phyloP scores from a whole-genome alignment of 2,329 filamentous ascomycete species.

The Beauveria sp. region DNA sequence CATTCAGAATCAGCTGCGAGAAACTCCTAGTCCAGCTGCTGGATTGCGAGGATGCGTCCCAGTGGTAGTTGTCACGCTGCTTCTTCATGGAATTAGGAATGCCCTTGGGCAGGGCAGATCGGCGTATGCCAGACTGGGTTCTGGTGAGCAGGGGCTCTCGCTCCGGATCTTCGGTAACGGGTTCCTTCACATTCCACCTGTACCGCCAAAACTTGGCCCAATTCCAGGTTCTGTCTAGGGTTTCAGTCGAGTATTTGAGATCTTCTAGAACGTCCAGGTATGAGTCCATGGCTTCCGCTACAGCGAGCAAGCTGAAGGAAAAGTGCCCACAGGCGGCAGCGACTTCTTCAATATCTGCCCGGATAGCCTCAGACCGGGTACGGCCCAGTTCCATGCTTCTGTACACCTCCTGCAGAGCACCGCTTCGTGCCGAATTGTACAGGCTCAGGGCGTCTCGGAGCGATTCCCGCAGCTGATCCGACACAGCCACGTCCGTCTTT shows the following conservation, averaged over 20 bases:
- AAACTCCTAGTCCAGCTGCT: conserved; percentile 34
- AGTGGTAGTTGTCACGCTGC: conserved; percentile 46
- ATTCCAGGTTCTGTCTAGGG: conserved; percentile 61
- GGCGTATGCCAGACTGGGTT: conserved; percentile 38
- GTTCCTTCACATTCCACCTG: conserved; percentile 15
- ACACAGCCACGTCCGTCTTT: conserved; percentile 62
- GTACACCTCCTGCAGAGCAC: conserved; percentile 74
- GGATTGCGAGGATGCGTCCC: conserved; percentile 45
- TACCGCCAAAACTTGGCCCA: conserved; percentile 74
- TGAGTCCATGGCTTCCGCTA: conserved; percentile 79
- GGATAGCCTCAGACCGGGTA: conserved; percentile 61
- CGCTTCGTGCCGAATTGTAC: conserved; percentile 67
- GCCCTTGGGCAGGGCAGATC: conserved; percentile 47
- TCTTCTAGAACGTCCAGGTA: conserved; percentile 83
- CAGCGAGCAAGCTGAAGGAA: conserved; percentile 82
- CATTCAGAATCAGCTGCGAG: conserved; percentile 38
- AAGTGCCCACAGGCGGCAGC: conserved; percentile 97
- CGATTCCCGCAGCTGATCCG: conserved; percentile 73
- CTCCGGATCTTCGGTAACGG: conserved; percentile 31
- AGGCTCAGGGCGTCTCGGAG: conserved; percentile 72
- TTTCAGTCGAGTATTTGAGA: conserved; percentile 62
- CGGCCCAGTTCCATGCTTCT: conserved; percentile 66
- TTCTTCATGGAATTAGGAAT: conserved; percentile 46
- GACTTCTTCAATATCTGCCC: conserved; percentile 94
- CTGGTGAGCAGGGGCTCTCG: conserved; percentile 31